These are phyloP conservation scores for Penicillium antarcticum DNA, from an alignment of 495 filamentous ascomycete genomes.

Conservation along the genomic window DNA sequence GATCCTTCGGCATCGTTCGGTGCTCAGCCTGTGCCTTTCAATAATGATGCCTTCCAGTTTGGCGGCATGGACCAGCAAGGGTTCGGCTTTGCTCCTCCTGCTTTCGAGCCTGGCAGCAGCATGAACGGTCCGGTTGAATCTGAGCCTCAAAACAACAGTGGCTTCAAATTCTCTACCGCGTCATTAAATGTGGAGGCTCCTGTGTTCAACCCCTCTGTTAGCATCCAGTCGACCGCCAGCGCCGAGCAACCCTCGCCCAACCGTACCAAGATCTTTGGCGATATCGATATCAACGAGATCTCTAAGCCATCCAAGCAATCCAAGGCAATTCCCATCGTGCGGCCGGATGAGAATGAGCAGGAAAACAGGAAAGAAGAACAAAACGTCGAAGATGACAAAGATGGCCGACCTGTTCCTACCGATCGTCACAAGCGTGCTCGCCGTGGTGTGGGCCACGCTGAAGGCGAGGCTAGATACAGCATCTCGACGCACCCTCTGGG, in stretches of 20 bases:
- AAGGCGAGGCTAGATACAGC: conserved; percentile 70
- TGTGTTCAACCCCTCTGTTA: conserved; percentile 64
- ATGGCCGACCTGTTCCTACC: conserved; percentile 31
- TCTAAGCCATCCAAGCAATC: conserved; percentile 63
- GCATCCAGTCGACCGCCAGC: conserved; percentile 21
- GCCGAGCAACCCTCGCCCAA: conserved; percentile 21
- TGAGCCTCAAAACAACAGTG: conserved; percentile 28
- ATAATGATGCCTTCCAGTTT: conserved; percentile 54
- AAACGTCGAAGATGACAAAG: conserved; percentile 28
- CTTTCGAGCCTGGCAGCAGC: conserved; percentile 61
- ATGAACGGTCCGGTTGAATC: conserved; percentile 8
- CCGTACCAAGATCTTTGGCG: conserved; percentile 67
- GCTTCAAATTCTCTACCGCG: conserved; percentile 73
- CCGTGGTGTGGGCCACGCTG: conserved; percentile 54
- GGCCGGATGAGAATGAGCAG: conserved; percentile 52
- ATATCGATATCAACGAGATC: conserved; percentile 62
- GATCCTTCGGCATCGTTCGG: conserved; percentile 65
- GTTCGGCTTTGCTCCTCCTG: conserved; percentile 63
- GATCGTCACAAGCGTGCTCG: conserved; percentile 72
- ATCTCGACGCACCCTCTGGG: conserved; percentile 48
- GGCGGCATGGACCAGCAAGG: conserved; percentile 25
- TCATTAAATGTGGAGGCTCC: conserved; percentile 81
- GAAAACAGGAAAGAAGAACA: conserved; percentile 47
- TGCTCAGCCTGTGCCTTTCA: conserved; percentile 56
- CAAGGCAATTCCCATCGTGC: conserved; percentile 79